Base-by-base conservation (phyloP, 495 filamentous ascomycete genomes). In the Penicillium canescens region DNA sequence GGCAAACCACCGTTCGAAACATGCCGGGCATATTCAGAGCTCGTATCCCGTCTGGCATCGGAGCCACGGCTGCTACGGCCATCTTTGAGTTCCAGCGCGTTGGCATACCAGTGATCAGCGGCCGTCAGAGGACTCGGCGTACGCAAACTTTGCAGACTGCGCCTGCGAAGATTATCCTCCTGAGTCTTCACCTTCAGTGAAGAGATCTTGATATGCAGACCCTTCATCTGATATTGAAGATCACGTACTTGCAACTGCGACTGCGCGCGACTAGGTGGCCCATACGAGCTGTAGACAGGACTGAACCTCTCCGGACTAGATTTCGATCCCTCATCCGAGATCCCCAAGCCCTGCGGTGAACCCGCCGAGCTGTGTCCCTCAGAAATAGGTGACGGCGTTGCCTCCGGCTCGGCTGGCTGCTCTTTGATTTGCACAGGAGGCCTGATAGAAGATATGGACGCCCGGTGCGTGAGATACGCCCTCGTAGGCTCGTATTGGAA, bases 161-260 rank as follows among this genome's bases (percentile, higher is more conserved):
- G 84, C 39, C 94, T 81, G 56, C 89, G 87, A 56, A 96, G 69
- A 54, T 81, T 89, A 60, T 97, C 94, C 54, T 89, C 89, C 43
- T 89, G 83, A 5, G 88, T 87, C 65, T 92, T 88, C 57, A 92
- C 83, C 54, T 92, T 85, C 31, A 98, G 71, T 10, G 78, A 87
- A 4, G 92, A 96, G 18, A 98, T 90, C 59, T 91, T 90, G 45
- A 93, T 94, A 61, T 93, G 91, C 21, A 98, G 75, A 57, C 92
- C 92, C 58, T 92, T 86, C 88, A 98, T 94, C 73, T 98, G 92
- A 56, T 92, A 88, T 46, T 89, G 88, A 13, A 98, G 77, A 63
- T 90, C 89, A 21, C 88, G 82, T 71, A 96, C 91, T 61, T 92
- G 89, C 23, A 81, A 75, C 31, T 85, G 82, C 10, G 73, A 77